Evolutionary conservation across 2,329 filamentous ascomycete genomes (phyloP), one percentile per base, ranked within the genome.

Genomic region (Ophiocordyceps camponoti-saundersi): DNA sequence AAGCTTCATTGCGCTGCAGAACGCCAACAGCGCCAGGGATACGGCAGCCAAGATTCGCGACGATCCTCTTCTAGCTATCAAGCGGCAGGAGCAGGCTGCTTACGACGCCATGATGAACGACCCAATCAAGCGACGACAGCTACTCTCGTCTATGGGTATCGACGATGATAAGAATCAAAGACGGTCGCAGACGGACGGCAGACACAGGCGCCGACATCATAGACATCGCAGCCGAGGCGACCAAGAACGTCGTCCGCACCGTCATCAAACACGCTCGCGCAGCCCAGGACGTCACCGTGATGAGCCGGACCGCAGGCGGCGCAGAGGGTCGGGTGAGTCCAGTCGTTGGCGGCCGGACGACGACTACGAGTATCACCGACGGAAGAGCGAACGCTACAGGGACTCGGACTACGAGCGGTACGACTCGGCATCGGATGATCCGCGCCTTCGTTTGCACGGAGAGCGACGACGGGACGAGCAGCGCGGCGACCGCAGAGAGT

Each of bases 21-120:
- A 79, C 55, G 81, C 82, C 23, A 87, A 86, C 59, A 84, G 77
- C 3, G 71, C 79, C 16, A 73, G 85, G 52, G 92, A 98, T 61
- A 88, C 81, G 0, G 83, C 86, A 29, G 66, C 79, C 44, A 98
- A 98, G 67, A 80, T 96, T 44, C 74, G 88, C 52, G 85, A 93
- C 53, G 92, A 98, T 59, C 92, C 92, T 0, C 72, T 98, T 56
- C 69, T 96, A 32, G 86, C 89, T 22, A 95, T 98, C 61, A 95
- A 94, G 71, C 84, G 80, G 60, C 83, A 93, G 59, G 89, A 96
- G 60, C 85, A 90, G 62, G 80, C 81, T 26, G 80, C 83, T 2
- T 86, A 87, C 59, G 79, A 83, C 55, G 75, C 79, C 10, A 82
- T 87, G 77, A 88, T 85, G 77, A 85, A 80, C 54, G 82, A 87